A percentile compares a stretch with the other conserved stretches of the same genome.
phyloP scores from a whole-genome alignment of 495 filamentous ascomycete genomes.

The Podospora pseudoanserina region DNA sequence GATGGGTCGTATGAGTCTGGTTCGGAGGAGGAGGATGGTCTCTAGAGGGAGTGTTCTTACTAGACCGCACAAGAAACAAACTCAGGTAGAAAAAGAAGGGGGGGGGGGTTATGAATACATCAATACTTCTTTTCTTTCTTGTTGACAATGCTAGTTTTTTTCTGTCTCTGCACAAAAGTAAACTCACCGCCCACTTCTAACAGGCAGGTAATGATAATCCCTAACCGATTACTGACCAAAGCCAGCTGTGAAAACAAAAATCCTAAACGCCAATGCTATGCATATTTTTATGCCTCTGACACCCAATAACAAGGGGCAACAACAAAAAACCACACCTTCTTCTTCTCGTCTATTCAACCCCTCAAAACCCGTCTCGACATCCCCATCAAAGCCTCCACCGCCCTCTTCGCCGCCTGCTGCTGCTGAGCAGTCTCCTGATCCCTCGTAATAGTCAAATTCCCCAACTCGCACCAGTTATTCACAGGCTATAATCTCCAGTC shows the following conservation, averaged over 20 bases:
- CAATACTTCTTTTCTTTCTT: neutral
- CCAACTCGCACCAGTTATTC: conserved; percentile 74
- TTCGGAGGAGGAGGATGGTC: conserved; percentile 26
- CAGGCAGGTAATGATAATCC: neutral
- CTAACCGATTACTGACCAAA: neutral
- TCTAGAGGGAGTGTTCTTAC: neutral
- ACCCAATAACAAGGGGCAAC: neutral
- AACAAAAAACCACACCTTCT: neutral
- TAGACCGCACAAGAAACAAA: neutral
- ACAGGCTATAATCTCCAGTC: conserved; percentile 50
- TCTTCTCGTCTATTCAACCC: neutral
- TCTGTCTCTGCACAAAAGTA: neutral
- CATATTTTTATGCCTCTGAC: neutral
- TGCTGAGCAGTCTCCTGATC: neutral
- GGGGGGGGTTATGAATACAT: neutral
- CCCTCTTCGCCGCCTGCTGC: neutral
- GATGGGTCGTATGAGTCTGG: conserved; percentile 30
- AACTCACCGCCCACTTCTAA: neutral
- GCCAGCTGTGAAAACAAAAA: neutral
- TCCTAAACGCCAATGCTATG: neutral
- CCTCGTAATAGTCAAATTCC: conserved; percentile 41
- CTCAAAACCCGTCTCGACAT: neutral
- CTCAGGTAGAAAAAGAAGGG: neutral
- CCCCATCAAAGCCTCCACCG: neutral
- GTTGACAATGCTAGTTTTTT: neutral